Percentiles rank a stretch among this genome's conserved stretches.
Evolutionary conservation across 345 rosid species (phyloP).

Genomic region (Melaleuca quinquenervia): DNA sequence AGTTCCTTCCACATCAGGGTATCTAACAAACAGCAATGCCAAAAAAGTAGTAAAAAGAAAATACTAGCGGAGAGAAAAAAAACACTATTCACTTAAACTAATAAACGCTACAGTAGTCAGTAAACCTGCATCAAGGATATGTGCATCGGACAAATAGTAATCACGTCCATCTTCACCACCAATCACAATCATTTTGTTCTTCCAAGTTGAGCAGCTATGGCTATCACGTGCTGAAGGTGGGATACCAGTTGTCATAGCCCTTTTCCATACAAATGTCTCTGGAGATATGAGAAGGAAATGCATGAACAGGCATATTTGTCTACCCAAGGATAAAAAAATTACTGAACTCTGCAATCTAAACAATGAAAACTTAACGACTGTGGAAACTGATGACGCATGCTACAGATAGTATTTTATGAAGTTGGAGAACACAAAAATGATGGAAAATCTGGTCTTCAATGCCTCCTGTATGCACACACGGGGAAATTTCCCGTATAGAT

Average conservation of each 20-base stretch:
- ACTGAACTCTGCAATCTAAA: background rate
- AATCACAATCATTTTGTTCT: constrained; percentile 68
- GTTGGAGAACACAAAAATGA: background rate
- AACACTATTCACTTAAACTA: background rate
- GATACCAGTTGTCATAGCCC: constrained; percentile 56
- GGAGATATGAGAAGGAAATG: constrained; percentile 7
- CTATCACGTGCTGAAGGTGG: constrained; percentile 96
- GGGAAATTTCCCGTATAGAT: background rate
- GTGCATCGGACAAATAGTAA: constrained; percentile 88
- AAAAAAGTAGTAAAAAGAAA: background rate
- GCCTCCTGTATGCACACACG: background rate
- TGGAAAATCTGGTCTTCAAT: background rate
- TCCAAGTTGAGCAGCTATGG: constrained; percentile 95
- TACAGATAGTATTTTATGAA: background rate
- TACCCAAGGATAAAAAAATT: background rate
- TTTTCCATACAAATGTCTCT: constrained; percentile 96
- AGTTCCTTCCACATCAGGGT: constrained; percentile 87
- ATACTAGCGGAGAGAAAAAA: background rate
- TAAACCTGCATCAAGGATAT: constrained; percentile 86
- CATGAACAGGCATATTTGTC: background rate
- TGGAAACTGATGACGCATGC: background rate
- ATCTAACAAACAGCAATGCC: constrained; percentile 26
- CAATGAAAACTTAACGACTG: background rate
- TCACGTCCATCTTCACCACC: constrained; percentile 99
- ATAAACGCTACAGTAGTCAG: background rate